Base-by-base conservation (phyloP, 768 basidiomycete genomes). In the Boletus subparvulus region DNA sequence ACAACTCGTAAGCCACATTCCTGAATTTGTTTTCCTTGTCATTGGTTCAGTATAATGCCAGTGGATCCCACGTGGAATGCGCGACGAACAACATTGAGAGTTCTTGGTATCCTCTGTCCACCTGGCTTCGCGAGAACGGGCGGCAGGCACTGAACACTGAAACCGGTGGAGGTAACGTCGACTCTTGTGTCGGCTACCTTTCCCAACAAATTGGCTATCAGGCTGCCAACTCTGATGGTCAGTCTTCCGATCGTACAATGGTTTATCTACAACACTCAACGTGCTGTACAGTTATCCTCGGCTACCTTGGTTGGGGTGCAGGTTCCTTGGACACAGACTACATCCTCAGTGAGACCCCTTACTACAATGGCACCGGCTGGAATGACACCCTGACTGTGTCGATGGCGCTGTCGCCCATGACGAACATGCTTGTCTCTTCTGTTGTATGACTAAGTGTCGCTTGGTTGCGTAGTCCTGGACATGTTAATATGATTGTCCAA, bases 71-170 rank as follows among this genome's bases (percentile, higher is more conserved):
- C 50, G 64, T 69, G 3, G 78, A 77, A 36, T 86, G 85, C 55
- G 73, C 75, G 6, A 85, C 79, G 11, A 80, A 83, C 67, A 82
- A 82, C 70, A 82, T 81, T 44, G 75, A 74, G 26, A 65, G 69
- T 11, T 70, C 78, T 5, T 80, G 81, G 78, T 64, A 61, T 3
- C 76, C 79, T 8, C 74, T 84, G n/a, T 70, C 77, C 2, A 63
- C 67, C 16, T 85, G 79, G 78, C 74, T 85, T 5, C 75, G 80
- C 35, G 65, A 66, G 45, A 77, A 83, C 46, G 73, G 73, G 3
- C 74, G 84, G 17, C 79, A 82, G 61, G 84, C 83, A 1, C 71
- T 86, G 62, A 79, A 84, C 64, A 80, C 82, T 11, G 84, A 86
- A 64, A 84, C 82, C 2, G 84, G 84, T 39, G 84, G 83, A 17